Evolutionary conservation across 2,329 filamentous ascomycete species (phyloP), one percentile per base, ranked within the genome.

Genomic region (Talaromyces amestolkiae): DNA sequence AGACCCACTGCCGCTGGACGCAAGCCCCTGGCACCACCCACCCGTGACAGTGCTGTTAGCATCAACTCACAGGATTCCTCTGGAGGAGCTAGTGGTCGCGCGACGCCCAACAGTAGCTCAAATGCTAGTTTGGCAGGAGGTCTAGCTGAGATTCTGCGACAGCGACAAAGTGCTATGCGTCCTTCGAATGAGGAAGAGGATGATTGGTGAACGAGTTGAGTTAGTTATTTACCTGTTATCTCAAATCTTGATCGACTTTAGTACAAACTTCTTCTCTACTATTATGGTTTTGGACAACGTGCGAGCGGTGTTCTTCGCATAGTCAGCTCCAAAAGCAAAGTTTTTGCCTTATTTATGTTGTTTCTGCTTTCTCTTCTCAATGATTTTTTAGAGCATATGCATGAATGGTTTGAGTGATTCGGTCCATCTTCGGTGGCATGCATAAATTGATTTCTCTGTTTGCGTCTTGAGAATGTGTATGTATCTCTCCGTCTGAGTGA

Each of bases 111-210:
- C 67, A 82, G 79, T 68, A 69, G 77, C 41, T 79, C 77, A n/a
- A 81, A 80, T 65, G 77, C 89, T 15, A 91, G 89, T 75, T 75
- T 92, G 67, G 89, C 87, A 3, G 90, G 89, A 58, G 91, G 90
- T 54, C 79, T 95, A 70, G 91, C 91, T 2, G 91, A 93, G 75
- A 91, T 91, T n/a, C 79, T 95, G 71, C 81, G 91, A 71, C 89
- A 90, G 51, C 84, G 91, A 71, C 90, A 93, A 81, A 88, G 86
- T 69, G 90, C 89, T 6, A 92, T 92, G 89, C 87, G 89, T 22
- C 56, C 56, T 54, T 87, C 85, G 72, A 87, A 86, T 76, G 83
- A 86, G 65, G 85, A 89, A 22, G 87, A 90, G 19, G 88, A 91
- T 56, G 87, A 91, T 73, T 91, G 89, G 89, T 91, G 79, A 73